These are phyloP conservation scores for Paxillus ammoniavirescens DNA, from an alignment of 768 basidiomycete genomes.

Conservation along the genomic window DNA sequence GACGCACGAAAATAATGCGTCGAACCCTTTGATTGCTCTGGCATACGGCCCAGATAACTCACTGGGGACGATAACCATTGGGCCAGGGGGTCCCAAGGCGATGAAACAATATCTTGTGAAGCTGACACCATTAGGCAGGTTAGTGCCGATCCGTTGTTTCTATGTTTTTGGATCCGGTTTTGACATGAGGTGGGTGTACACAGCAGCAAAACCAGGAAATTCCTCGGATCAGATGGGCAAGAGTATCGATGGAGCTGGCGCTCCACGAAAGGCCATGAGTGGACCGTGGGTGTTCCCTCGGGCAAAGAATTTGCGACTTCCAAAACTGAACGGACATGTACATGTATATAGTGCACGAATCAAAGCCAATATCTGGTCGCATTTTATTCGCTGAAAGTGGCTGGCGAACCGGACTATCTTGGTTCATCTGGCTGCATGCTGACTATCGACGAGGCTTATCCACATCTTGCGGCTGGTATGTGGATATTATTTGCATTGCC, in stretches of 20 bases:
- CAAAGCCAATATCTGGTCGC: slow-evolving; percentile 51
- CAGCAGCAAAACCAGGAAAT: slow-evolving; percentile 49
- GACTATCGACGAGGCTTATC: slow-evolving; percentile 60
- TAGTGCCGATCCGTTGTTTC: slow-evolving; percentile 11
- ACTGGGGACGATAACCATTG: slow-evolving; percentile 52
- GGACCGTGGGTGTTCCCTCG: slow-evolving; percentile 49
- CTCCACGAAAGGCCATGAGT: slow-evolving; percentile 51
- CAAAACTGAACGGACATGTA: background rate
- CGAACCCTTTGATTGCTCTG: slow-evolving; percentile 45
- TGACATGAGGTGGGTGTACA: slow-evolving; percentile 5
- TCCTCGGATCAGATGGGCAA: slow-evolving; percentile 56
- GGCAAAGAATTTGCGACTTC: background rate
- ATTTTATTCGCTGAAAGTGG: slow-evolving; percentile 55
- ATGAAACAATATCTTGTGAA: slow-evolving; percentile 57
- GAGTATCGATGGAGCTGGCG: slow-evolving; percentile 62
- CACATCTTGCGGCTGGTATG: slow-evolving; percentile 55
- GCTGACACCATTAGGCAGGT: slow-evolving; percentile 41
- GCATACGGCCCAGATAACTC: slow-evolving; percentile 49
- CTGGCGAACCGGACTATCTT: slow-evolving; percentile 52
- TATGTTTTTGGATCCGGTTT: background rate
- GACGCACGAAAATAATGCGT: slow-evolving; percentile 23
- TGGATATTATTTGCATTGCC: slow-evolving; percentile 4
- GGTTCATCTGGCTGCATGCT: slow-evolving; percentile 61
- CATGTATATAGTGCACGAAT: slow-evolving; percentile 50
- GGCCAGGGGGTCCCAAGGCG: slow-evolving; percentile 32